Evolutionary conservation across 768 basidiomycete species (phyloP).

Genomic region (Suillus subalutaceus): DNA sequence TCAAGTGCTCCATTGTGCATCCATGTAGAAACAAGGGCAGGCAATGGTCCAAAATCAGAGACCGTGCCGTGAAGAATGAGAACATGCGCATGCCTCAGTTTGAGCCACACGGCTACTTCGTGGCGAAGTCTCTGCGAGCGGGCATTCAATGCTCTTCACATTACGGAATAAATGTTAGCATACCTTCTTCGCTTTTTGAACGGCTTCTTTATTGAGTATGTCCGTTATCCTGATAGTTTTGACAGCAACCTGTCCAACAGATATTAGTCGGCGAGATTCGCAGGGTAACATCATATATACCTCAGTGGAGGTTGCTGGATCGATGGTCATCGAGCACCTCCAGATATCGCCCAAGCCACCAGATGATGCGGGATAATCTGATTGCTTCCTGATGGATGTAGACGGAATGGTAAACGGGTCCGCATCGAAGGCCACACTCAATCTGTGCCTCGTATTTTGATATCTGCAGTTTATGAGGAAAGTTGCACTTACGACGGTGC

Average conservation of each 20-base stretch:
- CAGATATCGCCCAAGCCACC: conserved; percentile 3
- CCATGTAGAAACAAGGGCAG: conserved; percentile 4
- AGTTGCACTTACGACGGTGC: background rate
- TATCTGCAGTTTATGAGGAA: background rate
- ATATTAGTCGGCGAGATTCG: background rate
- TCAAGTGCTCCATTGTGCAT: conserved; percentile 3
- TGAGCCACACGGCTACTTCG: conserved; percentile 1
- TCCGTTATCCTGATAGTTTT: background rate
- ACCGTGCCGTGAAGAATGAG: background rate
- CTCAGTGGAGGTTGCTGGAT: background rate
- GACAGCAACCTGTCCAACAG: background rate
- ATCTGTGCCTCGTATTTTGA: background rate
- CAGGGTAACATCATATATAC: background rate
- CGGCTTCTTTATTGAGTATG: background rate
- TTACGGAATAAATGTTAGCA: too few species aligned
- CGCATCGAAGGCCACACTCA: background rate
- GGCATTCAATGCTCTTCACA: background rate
- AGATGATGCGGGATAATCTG: background rate
- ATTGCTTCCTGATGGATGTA: background rate
- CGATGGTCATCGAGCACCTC: background rate
- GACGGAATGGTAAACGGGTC: background rate
- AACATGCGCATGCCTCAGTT: background rate
- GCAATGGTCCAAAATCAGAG: background rate
- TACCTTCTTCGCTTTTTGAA: background rate
- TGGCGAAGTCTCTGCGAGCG: background rate